Conservation (phyloP, 345 rosid genomes). For the Dipteronia sinensis region DNA sequence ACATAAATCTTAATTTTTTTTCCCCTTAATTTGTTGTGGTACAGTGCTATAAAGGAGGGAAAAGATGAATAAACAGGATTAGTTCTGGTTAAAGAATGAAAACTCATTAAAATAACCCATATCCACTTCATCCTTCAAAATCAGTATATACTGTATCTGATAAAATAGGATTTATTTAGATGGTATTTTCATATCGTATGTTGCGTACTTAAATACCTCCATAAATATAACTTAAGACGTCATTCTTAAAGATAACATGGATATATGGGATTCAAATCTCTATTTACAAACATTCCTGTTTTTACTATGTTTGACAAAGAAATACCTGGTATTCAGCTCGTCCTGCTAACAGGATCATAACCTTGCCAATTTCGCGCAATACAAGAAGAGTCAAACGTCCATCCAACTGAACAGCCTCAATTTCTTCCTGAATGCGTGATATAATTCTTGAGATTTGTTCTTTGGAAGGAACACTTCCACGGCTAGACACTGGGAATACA, state of each 20-base stretch:
- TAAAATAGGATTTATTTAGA: neutral
- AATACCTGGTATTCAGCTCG: constrained; percentile 96
- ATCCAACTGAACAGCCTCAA: constrained; percentile 90
- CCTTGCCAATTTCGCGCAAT: constrained; percentile 85
- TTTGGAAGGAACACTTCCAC: constrained; percentile 91
- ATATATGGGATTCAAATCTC: neutral
- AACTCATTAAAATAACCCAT: neutral
- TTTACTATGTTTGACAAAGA: neutral
- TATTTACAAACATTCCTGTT: neutral
- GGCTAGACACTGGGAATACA: constrained; percentile 86
- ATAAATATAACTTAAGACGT: neutral
- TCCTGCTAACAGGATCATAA: constrained; percentile 69
- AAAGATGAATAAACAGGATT: neutral
- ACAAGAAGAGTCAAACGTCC: constrained; percentile 90
- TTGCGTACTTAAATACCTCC: neutral
- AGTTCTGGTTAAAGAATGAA: neutral
- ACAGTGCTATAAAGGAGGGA: neutral
- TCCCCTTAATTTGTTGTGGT: neutral
- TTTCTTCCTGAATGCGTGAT: constrained; percentile 89
- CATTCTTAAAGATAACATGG: neutral
- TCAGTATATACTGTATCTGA: neutral
- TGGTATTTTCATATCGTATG: neutral
- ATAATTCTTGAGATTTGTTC: constrained; percentile 81
- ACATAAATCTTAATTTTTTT: neutral
- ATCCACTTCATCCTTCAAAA: neutral